Conservation (phyloP, 305 asterid species). For the Rubia balearica region DNA sequence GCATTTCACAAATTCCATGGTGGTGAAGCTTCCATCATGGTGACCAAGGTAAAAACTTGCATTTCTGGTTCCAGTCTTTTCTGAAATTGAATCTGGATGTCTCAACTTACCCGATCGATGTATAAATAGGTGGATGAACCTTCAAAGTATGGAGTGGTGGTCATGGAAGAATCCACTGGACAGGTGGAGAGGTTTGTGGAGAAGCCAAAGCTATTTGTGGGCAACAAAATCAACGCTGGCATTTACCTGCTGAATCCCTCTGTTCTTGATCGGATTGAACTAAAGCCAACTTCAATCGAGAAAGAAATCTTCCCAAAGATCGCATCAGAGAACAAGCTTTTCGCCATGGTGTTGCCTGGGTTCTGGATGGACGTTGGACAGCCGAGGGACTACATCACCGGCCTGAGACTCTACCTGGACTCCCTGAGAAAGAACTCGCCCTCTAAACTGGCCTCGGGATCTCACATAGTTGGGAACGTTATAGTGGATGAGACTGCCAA, state of each 20-base stretch:
- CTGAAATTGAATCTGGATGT: neutral
- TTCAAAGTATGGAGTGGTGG: slow-evolving; percentile 83
- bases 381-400: slow-evolving; percentile 79
- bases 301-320: slow-evolving; percentile 81
- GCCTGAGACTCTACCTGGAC: slow-evolving; percentile 69
- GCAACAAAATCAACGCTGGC: slow-evolving; percentile 90
- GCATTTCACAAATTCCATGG: slow-evolving; percentile 87
- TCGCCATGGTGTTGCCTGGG: slow-evolving; percentile 83
- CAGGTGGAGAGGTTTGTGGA: slow-evolving; percentile 80
- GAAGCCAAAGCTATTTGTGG: slow-evolving; percentile 87
- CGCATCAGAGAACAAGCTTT: slow-evolving; percentile 56
- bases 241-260: slow-evolving; percentile 83
- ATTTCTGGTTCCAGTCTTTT: neutral
- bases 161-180: slow-evolving; percentile 73
- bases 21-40: slow-evolving; percentile 93
- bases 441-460: slow-evolving; percentile 57
- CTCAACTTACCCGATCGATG: slow-evolving; percentile 9
- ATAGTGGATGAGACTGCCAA: slow-evolving; percentile 73
- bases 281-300: slow-evolving; percentile 84
- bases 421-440: slow-evolving; percentile 66
- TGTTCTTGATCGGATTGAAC: slow-evolving; percentile 64
- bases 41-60: slow-evolving; percentile 55
- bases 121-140: slow-evolving; percentile 77
- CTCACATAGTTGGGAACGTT: slow-evolving; percentile 74
- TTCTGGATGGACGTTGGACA: slow-evolving; percentile 98